These are phyloP conservation scores for Phialophora expanda DNA, from an alignment of 2,329 filamentous ascomycete genomes.

Conservation along the genomic window DNA sequence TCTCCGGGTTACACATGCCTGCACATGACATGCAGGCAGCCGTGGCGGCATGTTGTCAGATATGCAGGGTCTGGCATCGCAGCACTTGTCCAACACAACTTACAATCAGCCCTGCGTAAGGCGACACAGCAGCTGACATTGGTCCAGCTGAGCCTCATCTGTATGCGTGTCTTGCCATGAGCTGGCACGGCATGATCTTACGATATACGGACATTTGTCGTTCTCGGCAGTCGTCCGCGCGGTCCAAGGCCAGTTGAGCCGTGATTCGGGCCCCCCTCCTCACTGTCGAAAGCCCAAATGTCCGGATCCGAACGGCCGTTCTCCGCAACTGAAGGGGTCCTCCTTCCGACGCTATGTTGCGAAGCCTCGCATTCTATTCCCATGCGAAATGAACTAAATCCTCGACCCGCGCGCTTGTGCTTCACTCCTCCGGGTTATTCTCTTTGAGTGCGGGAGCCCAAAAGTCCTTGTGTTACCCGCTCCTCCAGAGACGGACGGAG, in stretches of 20 bases:
- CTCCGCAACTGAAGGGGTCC: conserved; percentile 5
- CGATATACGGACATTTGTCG: conserved; percentile 6
- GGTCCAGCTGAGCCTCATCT: conserved; percentile 14
- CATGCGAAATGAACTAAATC: neutral
- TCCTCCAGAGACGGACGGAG: neutral
- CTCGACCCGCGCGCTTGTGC: conserved; percentile 7
- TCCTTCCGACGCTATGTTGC: neutral
- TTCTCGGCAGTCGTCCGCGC: neutral
- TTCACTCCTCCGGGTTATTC: conserved; percentile 15
- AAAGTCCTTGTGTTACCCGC: conserved; percentile 1
- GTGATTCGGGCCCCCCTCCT: neutral
- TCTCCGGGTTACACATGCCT: conserved; percentile 7
- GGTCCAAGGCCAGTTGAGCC: too few species aligned
- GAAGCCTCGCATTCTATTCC: neutral
- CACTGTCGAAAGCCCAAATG: neutral
- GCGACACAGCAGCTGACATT: conserved; percentile 15
- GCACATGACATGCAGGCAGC: conserved; percentile 8
- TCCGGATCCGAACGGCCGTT: conserved; percentile 7
- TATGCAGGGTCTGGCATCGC: conserved; percentile 14
- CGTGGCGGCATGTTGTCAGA: conserved; percentile 7
- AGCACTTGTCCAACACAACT: conserved; percentile 13
- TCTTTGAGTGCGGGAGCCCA: conserved; percentile 1
- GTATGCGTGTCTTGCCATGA: conserved; percentile 2
- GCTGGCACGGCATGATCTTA: conserved; percentile 4
- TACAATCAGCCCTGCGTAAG: conserved; percentile 6